phyloP scores from a whole-genome alignment of 495 filamentous ascomycete genomes.

The Pseudevernia furfuracea region DNA sequence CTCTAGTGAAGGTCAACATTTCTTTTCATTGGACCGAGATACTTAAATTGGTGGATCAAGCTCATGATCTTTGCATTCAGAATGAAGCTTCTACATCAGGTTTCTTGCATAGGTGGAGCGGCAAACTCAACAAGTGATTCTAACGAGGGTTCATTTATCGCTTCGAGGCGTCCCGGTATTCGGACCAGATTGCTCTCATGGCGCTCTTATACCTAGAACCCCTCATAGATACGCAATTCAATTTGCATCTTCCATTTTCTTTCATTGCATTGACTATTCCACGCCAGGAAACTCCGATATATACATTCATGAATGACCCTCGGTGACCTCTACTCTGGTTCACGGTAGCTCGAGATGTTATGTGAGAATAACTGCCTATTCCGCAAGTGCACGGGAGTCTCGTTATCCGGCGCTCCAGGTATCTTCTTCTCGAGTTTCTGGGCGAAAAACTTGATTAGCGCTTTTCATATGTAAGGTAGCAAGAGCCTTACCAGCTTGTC shows the following conservation, averaged over 20 bases:
- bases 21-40: neutral
- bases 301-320: neutral
- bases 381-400: conserved; percentile 75
- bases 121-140: neutral
- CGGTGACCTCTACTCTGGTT: neutral
- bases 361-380: conserved; percentile 60
- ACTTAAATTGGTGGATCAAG: neutral
- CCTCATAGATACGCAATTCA: neutral
- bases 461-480: conserved; percentile 1
- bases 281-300: neutral
- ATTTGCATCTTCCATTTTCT: neutral
- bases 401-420: conserved; percentile 69
- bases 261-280: neutral
- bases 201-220: neutral
- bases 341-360: conserved; percentile 14
- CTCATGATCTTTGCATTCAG: neutral
- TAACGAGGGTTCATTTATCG: neutral
- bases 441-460: neutral
- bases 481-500: conserved; percentile 72
- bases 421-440: conserved; percentile 88
- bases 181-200: neutral
- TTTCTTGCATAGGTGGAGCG: neutral
- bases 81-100: neutral
- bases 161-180: conserved; percentile 5
- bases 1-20: neutral